Evolutionary conservation across 2,329 filamentous ascomycete species (phyloP).

Genomic region (Drechslera avenae): DNA sequence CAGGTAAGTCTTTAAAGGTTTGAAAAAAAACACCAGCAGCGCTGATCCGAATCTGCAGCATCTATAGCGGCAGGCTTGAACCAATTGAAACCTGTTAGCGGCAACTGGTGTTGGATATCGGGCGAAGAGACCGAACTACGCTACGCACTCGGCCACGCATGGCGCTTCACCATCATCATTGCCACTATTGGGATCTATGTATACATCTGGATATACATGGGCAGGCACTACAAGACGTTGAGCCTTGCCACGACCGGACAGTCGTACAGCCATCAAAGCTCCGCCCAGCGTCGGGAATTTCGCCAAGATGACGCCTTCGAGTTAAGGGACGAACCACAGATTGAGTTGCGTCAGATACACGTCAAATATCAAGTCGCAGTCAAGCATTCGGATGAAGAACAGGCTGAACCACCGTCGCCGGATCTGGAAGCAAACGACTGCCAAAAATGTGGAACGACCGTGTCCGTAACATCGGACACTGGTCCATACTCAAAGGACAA

Average conservation of each 20-base stretch:
- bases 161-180: constrained; percentile 11
- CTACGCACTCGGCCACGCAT: constrained; percentile 6
- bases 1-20: not conserved
- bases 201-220: constrained; percentile 11
- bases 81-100: constrained; percentile 6
- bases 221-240: constrained; percentile 1
- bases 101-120: constrained; percentile 15
- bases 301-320: not conserved
- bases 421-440: not conserved
- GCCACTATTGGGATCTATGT: constrained; percentile 6
- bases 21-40: not conserved
- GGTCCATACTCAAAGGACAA: not conserved
- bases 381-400: constrained; percentile 5
- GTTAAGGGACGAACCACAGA: constrained; percentile 3
- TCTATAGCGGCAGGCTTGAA: constrained; percentile 4
- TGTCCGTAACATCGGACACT: not conserved
- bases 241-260: not conserved
- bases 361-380: constrained; percentile 8
- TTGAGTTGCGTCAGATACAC: constrained; percentile 7
- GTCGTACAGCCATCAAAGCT: constrained; percentile 1
- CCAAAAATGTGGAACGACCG: not conserved
- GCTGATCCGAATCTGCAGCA: constrained; percentile 4
- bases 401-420: not conserved
- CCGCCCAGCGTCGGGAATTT: not conserved
- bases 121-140: constrained; percentile 5